phyloP scores from a whole-genome alignment of 2,329 filamentous ascomycete genomes.

The Pezicula neosporulosa region DNA sequence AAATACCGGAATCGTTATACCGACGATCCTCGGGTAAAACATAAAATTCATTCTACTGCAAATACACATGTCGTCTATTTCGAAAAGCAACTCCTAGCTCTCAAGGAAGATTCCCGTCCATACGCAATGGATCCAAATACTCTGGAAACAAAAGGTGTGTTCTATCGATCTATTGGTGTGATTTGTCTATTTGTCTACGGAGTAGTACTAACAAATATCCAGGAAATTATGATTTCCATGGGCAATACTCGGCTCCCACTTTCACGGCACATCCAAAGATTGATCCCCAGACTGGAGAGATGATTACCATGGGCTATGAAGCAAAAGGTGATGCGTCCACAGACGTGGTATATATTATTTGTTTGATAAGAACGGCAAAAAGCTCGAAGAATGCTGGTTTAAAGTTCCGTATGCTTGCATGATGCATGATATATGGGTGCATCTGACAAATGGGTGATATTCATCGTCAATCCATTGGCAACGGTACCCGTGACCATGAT shows the following conservation, averaged over 20 bases:
- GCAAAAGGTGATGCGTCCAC: constrained; percentile 37
- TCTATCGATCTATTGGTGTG: neutral
- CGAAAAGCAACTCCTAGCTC: constrained; percentile 47
- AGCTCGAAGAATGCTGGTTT: constrained; percentile 42
- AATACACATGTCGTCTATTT: constrained; percentile 59
- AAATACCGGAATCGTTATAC: constrained; percentile 34
- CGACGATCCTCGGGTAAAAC: constrained; percentile 48
- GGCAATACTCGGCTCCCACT: constrained; percentile 40
- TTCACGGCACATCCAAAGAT: constrained; percentile 49
- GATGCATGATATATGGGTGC: constrained; percentile 45
- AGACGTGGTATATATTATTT: constrained; percentile 42
- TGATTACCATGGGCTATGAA: constrained; percentile 47
- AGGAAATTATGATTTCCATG: constrained; percentile 41
- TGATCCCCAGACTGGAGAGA: constrained; percentile 44
- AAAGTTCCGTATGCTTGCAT: constrained; percentile 45
- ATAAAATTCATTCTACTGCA: constrained; percentile 49
- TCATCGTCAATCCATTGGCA: constrained; percentile 43
- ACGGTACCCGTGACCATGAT: constrained; percentile 41
- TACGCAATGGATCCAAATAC: constrained; percentile 42
- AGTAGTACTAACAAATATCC: neutral
- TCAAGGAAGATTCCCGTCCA: constrained; percentile 48
- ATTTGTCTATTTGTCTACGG: neutral
- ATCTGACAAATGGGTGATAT: constrained; percentile 38
- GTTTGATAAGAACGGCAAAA: constrained; percentile 35
- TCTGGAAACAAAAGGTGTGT: constrained; percentile 37